These are phyloP conservation scores for Ustilago trichophora DNA, from an alignment of 1,284 basidiomycete genomes.

Conservation along the genomic window DNA sequence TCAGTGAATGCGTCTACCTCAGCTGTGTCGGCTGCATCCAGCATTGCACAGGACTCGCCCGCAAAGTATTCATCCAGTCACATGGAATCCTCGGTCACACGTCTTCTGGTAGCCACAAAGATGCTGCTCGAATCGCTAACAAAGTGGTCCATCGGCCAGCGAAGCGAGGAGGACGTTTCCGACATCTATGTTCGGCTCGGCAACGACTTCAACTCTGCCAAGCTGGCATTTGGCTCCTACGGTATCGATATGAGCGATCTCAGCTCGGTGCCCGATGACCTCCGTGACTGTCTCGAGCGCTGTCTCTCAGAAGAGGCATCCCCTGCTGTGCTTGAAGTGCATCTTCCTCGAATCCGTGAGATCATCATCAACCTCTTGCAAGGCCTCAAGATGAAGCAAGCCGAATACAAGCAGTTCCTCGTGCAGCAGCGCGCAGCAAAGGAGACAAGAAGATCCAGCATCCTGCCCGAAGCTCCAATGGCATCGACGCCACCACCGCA, in stretches of 20 bases:
- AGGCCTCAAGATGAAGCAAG: conserved; percentile 90
- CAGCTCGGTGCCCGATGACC: conserved; percentile 84
- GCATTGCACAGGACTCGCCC: conserved; percentile 12
- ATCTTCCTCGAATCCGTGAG: conserved; percentile 87
- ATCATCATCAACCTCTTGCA: conserved; percentile 93
- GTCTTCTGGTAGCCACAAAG: conserved; percentile 92
- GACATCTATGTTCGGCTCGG: conserved; percentile 95
- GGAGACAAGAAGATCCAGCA: conserved; percentile 23
- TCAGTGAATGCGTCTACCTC: conserved; percentile 13
- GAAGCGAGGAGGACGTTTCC: conserved; percentile 85
- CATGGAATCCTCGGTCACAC: conserved; percentile 90
- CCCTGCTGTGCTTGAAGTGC: conserved; percentile 83
- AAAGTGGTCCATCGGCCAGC: conserved; percentile 71
- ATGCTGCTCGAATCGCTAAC: conserved; percentile 90
- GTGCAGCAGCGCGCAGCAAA: conserved; percentile 49
- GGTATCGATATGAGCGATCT: conserved; percentile 94
- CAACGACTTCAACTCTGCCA: conserved; percentile 95
- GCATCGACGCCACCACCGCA: conserved; percentile 21
- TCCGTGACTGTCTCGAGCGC: conserved; percentile 86
- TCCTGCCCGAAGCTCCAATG: conserved; percentile 4
- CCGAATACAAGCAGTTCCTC: conserved; percentile 72
- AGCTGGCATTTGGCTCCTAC: conserved; percentile 83
- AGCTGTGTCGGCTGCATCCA: conserved; percentile 4
- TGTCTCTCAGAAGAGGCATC: conserved; percentile 90
- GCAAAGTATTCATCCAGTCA: conserved; percentile 58